Evolutionary conservation across 2,329 filamentous ascomycete genomes (phyloP), one percentile per base, ranked within the genome.

Genomic region (Huntiella savannae): DNA sequence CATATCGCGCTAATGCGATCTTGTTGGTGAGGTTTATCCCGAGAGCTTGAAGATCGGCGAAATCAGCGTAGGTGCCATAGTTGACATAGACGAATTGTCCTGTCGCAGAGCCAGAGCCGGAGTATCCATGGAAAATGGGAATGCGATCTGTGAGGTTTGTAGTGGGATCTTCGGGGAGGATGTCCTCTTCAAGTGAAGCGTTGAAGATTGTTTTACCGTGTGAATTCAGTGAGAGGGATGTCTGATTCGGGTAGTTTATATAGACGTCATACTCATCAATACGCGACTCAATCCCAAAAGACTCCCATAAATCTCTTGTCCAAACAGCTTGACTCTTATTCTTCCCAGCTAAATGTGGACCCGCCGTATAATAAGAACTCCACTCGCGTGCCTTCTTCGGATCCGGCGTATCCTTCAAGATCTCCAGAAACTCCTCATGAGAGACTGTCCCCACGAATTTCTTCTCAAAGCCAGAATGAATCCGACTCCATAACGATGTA

Each of bases 71-170:
- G 0, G 82, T 91, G 45, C 87, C 88, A 56, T 91, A 93, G 61
- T 95, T 95, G 58, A 83, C 85, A 56, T 80, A 96, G 32, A 94
- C 82, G 53, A 83, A 91, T 11, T 76, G 73, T 2, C 76, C 85
- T 0, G 88, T 95, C 41, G 92, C 88, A 59, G 96, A 93, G 22
- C 88, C 88, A 50, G 70, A 87, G 4, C 86, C 86, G 3, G 85
- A 93, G 61, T 95, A 96, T 45, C 88, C 91, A 57, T 96, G 88
- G 65, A 96, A 96, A 0, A 81, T 88, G 1, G 88, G 86, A 17
- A 96, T 71, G 28, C 84, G 70, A 55, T 86, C 72, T 7, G 71
- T 62, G 40, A 85, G 65, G 16, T 76, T 71, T 13, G 77, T 85
- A 0, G 86, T 92, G 3, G 77, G 72, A 58, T 98, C 91, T 45